Percentiles rank a stretch among this genome's conserved stretches.
Conservation (phyloP, 768 basidiomycete species). For the Pleurotus giganteus region DNA sequence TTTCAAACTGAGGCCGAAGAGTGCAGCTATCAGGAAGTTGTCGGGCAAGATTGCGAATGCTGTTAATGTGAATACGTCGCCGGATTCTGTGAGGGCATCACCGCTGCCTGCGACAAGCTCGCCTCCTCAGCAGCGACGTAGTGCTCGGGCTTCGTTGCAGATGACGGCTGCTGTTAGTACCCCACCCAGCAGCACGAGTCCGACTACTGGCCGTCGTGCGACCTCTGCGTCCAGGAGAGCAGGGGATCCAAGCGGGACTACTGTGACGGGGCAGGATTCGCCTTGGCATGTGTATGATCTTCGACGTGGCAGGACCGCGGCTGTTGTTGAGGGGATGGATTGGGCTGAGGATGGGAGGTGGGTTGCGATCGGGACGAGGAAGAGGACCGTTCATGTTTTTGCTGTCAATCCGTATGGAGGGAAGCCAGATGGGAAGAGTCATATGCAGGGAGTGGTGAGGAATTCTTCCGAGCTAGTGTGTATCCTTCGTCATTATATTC, state of each 20-base stretch:
- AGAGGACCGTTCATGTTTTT: slow-evolving; percentile 70
- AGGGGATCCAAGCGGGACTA: too few species aligned
- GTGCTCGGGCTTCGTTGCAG: neutral
- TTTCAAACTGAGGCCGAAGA: slow-evolving; percentile 36
- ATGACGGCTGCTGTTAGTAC: slow-evolving; percentile 6
- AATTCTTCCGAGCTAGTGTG: slow-evolving; percentile 50
- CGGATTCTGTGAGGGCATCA: neutral
- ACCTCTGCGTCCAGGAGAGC: neutral
- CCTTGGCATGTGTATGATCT: slow-evolving; percentile 67
- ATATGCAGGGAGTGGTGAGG: slow-evolving; percentile 54
- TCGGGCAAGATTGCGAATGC: neutral
- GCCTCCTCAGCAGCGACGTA: neutral
- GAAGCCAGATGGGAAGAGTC: slow-evolving; percentile 56
- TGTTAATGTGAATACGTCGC: neutral
- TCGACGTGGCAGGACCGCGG: slow-evolving; percentile 68
- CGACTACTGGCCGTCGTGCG: slow-evolving; percentile 2
- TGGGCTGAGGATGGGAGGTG: slow-evolving; percentile 63
- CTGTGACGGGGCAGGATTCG: slow-evolving; percentile 16
- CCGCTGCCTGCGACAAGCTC: neutral
- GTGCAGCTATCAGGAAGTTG: slow-evolving; percentile 5
- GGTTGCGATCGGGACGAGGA: slow-evolving; percentile 65
- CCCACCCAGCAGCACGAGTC: too few species aligned
- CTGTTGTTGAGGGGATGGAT: slow-evolving; percentile 52
- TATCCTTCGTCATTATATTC: slow-evolving; percentile 16
- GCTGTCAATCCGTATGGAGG: slow-evolving; percentile 78